These are phyloP conservation scores for Fomitopsis betulina DNA, from an alignment of 1,284 basidiomycete species.

Conservation along the genomic window DNA sequence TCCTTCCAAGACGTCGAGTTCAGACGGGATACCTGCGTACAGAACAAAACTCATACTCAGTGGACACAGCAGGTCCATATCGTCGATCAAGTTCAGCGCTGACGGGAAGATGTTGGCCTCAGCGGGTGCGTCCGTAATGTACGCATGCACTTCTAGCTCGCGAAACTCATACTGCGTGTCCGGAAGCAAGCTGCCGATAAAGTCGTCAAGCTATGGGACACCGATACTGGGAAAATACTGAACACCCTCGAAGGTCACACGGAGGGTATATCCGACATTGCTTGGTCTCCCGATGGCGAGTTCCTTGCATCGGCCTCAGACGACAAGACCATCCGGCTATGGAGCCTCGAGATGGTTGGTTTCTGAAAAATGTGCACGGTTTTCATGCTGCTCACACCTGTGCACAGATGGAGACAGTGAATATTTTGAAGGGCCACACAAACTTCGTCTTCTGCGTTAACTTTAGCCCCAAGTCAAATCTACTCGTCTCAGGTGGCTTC, in stretches of 20 bases:
- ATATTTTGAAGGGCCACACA: constrained; percentile 78
- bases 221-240: constrained; percentile 65
- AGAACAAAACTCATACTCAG: constrained; percentile 50
- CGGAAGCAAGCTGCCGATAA: constrained; percentile 73
- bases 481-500: constrained; percentile 89
- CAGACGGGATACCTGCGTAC: constrained; percentile 32
- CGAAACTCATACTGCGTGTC: constrained; percentile 9
- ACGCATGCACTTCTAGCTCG: constrained; percentile 1
- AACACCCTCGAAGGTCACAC: constrained; percentile 67
- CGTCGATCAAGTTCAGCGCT: constrained; percentile 77
- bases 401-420: constrained; percentile 50
- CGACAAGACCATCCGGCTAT: constrained; percentile 81
- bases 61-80: constrained; percentile 71
- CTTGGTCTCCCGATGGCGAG: constrained; percentile 80
- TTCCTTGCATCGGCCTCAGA: constrained; percentile 89
- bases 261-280: constrained; percentile 85
- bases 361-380: not conserved
- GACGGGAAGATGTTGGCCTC: constrained; percentile 72
- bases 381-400: not conserved
- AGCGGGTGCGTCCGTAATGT: constrained; percentile 53
- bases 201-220: constrained; percentile 74
- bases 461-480: constrained; percentile 84
- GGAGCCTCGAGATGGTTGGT: constrained; percentile 67
- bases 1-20: constrained; percentile 9
- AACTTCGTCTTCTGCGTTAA: constrained; percentile 93